Percentiles rank a stretch among this genome's conserved stretches.
phyloP scores from a whole-genome alignment of 2,329 filamentous ascomycete genomes.

The Bretziella fagacearum region DNA sequence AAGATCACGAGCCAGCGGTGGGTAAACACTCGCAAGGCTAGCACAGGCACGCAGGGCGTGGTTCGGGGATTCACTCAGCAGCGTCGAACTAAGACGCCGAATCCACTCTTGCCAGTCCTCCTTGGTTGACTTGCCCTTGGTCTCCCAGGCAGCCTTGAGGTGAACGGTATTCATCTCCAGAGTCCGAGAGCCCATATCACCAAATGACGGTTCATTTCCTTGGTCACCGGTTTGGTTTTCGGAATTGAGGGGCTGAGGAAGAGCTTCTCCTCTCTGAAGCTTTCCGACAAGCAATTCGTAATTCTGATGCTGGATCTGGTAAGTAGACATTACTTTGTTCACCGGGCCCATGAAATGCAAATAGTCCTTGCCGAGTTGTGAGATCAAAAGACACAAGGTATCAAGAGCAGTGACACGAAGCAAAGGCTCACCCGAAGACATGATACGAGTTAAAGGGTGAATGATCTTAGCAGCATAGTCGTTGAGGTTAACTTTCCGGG shows the following conservation, averaged over 20 bases:
- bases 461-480: slow-evolving; percentile 95
- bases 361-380: slow-evolving; percentile 90
- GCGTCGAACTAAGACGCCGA: slow-evolving; percentile 82
- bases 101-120: slow-evolving; percentile 99
- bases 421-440: slow-evolving; percentile 53
- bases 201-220: slow-evolving; percentile 62
- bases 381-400: slow-evolving; percentile 85
- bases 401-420: slow-evolving; percentile 75
- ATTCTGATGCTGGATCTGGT: slow-evolving; percentile 75
- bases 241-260: slow-evolving; percentile 88
- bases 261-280: slow-evolving; percentile 78
- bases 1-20: slow-evolving; percentile 76
- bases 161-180: slow-evolving; percentile 95
- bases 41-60: slow-evolving; percentile 89
- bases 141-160: slow-evolving; percentile 93
- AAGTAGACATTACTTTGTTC: slow-evolving; percentile 64
- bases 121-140: slow-evolving; percentile 86
- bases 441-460: slow-evolving; percentile 72
- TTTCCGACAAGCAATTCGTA: slow-evolving; percentile 88
- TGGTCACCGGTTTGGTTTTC: slow-evolving; percentile 54
- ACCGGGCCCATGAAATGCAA: slow-evolving; percentile 86
- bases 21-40: slow-evolving; percentile 75
- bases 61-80: slow-evolving; percentile 88
- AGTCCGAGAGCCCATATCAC: slow-evolving; percentile 81
- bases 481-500: slow-evolving; percentile 89